Base-by-base conservation (phyloP, 176 grass and related monocot genomes). In the Hsuehochloa calcarea region DNA sequence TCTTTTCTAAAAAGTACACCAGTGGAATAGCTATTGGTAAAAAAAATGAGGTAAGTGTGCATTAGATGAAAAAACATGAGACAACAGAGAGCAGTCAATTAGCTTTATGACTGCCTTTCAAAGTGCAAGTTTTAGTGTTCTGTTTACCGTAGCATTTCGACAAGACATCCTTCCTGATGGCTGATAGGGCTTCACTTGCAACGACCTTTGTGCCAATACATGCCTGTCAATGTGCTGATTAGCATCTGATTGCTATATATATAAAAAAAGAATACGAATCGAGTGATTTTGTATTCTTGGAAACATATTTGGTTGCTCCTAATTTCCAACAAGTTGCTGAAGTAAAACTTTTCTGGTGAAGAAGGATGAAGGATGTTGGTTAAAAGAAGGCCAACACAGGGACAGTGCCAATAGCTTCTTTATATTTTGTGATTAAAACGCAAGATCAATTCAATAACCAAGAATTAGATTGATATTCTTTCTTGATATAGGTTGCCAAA, bases 121-220 rank as follows among this genome's bases (percentile, higher is more conserved):
- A 58, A 88, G 43, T 86, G 79, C 86, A 91, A 72, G 46, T 49
- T 70, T 43, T 58, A 50, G 67, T 77, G 38, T 69, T 81, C 29
- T 86, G 74, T 84, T 80, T 93, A 98, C 95, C 95, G 46, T 98
- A 98, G 90, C 95, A 98, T 98, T 98, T 98, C 79, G 95, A 89
- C 8, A 93, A 85, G 77, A 98, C 95, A 95, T 98, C 95, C 85
- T 98, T 98, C 80, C 95, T 92, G 82, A 98, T 88, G 75, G 95
- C 95, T 49, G 95, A 98, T 38, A 98, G 82, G 22, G 91, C 86
- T 95, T 98, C 95, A 16, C 95, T 98, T 49, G 95, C 95, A 80
- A 98, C 90, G 47, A 98, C 95, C 85, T 98, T 98, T 58, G 93
- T 37, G 54, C 95, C 93, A 68, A 98, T 93, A 70, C 95, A 98